Conservation (phyloP, 1,284 basidiomycete species). For the Waitea zeae region DNA sequence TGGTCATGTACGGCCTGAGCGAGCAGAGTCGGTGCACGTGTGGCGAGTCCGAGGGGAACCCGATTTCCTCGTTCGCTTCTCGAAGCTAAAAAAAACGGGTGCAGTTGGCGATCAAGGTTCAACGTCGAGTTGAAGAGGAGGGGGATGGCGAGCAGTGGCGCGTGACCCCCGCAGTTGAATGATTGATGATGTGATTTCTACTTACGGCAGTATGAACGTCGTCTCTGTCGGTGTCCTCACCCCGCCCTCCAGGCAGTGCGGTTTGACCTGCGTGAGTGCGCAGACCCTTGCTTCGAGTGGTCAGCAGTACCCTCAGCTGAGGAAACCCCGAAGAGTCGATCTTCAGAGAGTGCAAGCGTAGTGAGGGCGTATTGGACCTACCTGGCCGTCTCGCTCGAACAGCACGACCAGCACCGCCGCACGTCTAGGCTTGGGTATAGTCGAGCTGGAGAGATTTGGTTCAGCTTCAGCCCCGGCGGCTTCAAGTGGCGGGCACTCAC, state of each 20-base stretch:
- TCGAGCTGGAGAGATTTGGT: no score
- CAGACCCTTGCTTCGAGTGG: conserved; percentile 65
- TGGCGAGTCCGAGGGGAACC: conserved; percentile 38
- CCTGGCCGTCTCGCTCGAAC: no score
- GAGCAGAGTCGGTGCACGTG: conserved; percentile 45
- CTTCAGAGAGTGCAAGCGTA: no score
- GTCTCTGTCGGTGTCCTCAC: conserved; percentile 47
- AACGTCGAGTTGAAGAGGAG: conserved; percentile 5
- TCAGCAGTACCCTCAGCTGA: conserved; percentile 63
- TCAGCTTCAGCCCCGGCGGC: no score
- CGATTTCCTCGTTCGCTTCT: conserved; percentile 74
- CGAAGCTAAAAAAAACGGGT: conserved; percentile 37
- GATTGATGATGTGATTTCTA: conserved; percentile 2
- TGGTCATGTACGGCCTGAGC: conserved; percentile 58
- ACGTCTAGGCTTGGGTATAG: no score
- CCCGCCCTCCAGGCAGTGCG: conserved; percentile 72
- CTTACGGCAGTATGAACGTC: conserved; percentile 60
- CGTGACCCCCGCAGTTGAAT: no score
- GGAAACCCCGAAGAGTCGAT: no score
- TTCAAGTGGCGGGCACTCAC: no score
- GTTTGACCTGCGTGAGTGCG: conserved; percentile 67
- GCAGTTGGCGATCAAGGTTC: no score
- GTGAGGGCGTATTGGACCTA: no score
- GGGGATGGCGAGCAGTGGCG: no score
- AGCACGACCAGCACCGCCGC: no score